These are phyloP conservation scores for Amyloporia xantha DNA, from an alignment of 768 basidiomycete species.

Conservation along the genomic window DNA sequence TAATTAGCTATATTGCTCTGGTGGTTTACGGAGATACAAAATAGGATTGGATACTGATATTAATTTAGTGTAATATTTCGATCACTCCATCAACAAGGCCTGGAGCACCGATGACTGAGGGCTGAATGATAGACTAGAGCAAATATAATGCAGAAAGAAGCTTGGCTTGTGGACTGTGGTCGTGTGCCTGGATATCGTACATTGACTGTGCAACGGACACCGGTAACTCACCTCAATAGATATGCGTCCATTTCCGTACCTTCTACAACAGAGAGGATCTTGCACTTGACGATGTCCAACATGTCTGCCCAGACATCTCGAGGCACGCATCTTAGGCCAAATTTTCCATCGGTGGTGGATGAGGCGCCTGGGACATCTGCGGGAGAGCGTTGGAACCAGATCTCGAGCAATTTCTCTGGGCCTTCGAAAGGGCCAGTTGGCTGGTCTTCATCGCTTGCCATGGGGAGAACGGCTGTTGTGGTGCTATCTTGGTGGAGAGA, in stretches of 20 bases:
- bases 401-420: constrained; percentile 91
- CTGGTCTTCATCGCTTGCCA: constrained; percentile 5
- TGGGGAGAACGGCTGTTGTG: constrained; percentile 1
- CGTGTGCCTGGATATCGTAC: too few relatives aligned
- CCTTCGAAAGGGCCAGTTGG: constrained; percentile 60
- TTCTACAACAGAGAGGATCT: constrained; percentile 84
- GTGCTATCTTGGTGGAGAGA: constrained; percentile 22
- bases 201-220: too few relatives aligned
- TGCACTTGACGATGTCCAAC: constrained; percentile 95
- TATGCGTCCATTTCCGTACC: constrained; percentile 94
- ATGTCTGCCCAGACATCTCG: constrained; percentile 89
- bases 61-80: not conserved
- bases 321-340: constrained; percentile 70
- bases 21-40: not conserved
- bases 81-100: constrained; percentile 8
- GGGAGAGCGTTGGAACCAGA: constrained; percentile 90
- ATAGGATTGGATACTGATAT: not conserved
- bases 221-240: constrained; percentile 72
- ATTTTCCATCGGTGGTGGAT: constrained; percentile 20
- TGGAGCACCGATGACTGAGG: not conserved
- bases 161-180: too few relatives aligned
- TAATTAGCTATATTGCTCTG: not conserved
- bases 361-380: constrained; percentile 46
- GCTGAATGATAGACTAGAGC: too few relatives aligned
- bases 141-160: too few relatives aligned